Evolutionary conservation across 129 eudicot species (phyloP).

Genomic region (Silybum marianum): DNA sequence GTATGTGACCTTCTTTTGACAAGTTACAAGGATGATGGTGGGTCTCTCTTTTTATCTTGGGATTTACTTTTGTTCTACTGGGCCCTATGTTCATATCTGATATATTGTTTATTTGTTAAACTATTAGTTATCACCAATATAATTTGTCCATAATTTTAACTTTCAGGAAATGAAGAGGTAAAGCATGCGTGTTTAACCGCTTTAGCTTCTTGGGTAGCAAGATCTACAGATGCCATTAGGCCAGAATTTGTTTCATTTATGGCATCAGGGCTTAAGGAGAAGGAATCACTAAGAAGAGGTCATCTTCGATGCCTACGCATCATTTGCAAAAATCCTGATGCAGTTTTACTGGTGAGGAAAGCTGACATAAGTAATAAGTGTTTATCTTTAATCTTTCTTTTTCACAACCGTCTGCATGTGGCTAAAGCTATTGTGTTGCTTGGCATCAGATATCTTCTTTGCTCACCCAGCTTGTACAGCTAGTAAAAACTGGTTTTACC

Average conservation of each 20-base stretch:
- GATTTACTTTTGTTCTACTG: no score
- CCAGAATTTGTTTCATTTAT: constrained; percentile 67
- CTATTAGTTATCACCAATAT: background rate
- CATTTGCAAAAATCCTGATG: constrained; percentile 76
- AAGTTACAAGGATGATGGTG: constrained; percentile 94
- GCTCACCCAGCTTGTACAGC: constrained; percentile 66
- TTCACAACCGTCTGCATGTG: constrained; percentile 4
- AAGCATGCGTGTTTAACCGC: constrained; percentile 83
- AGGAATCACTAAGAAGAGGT: constrained; percentile 82
- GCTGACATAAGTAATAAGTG: constrained; percentile 20
- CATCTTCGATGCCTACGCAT: constrained; percentile 76
- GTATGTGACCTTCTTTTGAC: constrained; percentile 66
- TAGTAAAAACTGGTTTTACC: constrained; percentile 87
- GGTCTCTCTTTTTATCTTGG: background rate
- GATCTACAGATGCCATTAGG: constrained; percentile 62
- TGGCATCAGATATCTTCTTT: constrained; percentile 67
- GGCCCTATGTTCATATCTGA: background rate
- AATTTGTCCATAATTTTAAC: background rate
- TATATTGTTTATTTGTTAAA: background rate
- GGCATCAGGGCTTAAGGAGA: constrained; percentile 89
- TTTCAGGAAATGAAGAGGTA: constrained; percentile 95
- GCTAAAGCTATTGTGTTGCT: constrained; percentile 5
- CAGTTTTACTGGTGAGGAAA: constrained; percentile 58
- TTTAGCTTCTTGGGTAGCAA: constrained; percentile 77
- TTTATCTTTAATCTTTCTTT: background rate